phyloP scores from a whole-genome alignment of 306 rosid species.

The Malus fusca region DNA sequence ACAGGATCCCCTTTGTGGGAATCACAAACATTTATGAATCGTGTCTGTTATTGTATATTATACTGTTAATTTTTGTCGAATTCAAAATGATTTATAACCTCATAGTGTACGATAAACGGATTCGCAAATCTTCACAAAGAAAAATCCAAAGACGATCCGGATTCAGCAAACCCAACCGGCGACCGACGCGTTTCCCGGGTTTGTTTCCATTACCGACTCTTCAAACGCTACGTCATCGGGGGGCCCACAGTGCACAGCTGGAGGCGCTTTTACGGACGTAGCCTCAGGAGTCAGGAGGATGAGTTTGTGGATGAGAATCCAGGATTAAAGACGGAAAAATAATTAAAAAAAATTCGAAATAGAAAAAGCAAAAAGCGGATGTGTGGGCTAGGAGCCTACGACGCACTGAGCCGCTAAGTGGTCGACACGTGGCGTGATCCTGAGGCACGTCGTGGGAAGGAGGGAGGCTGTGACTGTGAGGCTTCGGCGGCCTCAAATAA shows the following conservation, averaged over 20 bases:
- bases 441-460: neutral
- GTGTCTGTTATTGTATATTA: accelerated
- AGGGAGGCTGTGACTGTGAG: neutral
- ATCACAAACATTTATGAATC: no score
- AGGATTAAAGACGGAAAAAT: neutral
- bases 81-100: accelerated
- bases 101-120: accelerated
- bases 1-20: no score
- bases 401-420: conserved; percentile 28
- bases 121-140: no score
- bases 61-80: accelerated
- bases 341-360: neutral
- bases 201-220: neutral
- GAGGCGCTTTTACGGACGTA: conserved; percentile 53
- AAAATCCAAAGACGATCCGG: accelerated
- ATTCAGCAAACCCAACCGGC: conserved; percentile 15
- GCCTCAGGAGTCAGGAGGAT: neutral
- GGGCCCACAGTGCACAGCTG: conserved; percentile 48
- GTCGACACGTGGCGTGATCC: conserved; percentile 37
- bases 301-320: conserved; percentile 73
- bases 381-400: conserved; percentile 23
- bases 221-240: conserved; percentile 10
- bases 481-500: conserved; percentile 39
- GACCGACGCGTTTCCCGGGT: conserved; percentile 3
- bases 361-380: conserved; percentile 43